Conservation (phyloP, 148 eudicot species). For the Vaccinium vitisidaea region DNA sequence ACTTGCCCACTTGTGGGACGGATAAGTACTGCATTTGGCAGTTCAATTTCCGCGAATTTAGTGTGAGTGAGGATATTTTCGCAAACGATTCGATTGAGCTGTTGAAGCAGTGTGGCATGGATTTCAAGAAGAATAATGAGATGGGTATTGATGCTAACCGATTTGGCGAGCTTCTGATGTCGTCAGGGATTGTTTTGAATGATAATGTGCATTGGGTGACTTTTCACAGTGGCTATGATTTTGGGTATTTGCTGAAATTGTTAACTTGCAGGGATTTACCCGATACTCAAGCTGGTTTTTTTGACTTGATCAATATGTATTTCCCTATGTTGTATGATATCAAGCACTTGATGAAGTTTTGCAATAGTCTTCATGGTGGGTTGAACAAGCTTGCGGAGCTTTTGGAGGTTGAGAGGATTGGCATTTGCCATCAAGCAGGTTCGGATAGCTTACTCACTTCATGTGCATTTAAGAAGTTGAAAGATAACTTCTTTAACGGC, state of each 20-base stretch:
- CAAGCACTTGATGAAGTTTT: slow-evolving; percentile 21
- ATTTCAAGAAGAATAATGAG: slow-evolving; percentile 19
- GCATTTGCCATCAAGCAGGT: slow-evolving; percentile 23
- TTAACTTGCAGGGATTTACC: slow-evolving; percentile 16
- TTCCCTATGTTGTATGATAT: slow-evolving; percentile 16
- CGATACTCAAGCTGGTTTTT: slow-evolving; percentile 14
- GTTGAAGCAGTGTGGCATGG: slow-evolving; percentile 14
- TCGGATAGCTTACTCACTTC: slow-evolving; percentile 9
- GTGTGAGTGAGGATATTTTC: slow-evolving; percentile 13
- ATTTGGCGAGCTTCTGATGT: slow-evolving; percentile 19
- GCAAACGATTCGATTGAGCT: slow-evolving; percentile 18
- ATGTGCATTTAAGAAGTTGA: slow-evolving; percentile 6
- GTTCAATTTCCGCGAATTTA: slow-evolving; percentile 20
- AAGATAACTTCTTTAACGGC: slow-evolving; percentile 17
- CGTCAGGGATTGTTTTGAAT: slow-evolving; percentile 19
- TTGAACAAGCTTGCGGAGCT: slow-evolving; percentile 21
- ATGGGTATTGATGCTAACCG: slow-evolving; percentile 18
- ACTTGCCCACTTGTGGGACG: slow-evolving; percentile 21
- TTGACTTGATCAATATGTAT: slow-evolving; percentile 19
- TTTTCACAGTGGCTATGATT: slow-evolving; percentile 15
- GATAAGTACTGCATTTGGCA: slow-evolving; percentile 18
- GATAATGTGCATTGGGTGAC: slow-evolving; percentile 18
- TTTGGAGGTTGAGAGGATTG: slow-evolving; percentile 21
- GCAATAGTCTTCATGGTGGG: slow-evolving; percentile 21
- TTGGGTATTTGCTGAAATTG: slow-evolving; percentile 18